Conservation (phyloP, 2,329 filamentous ascomycete genomes). For the Didymosphaeria variabile region DNA sequence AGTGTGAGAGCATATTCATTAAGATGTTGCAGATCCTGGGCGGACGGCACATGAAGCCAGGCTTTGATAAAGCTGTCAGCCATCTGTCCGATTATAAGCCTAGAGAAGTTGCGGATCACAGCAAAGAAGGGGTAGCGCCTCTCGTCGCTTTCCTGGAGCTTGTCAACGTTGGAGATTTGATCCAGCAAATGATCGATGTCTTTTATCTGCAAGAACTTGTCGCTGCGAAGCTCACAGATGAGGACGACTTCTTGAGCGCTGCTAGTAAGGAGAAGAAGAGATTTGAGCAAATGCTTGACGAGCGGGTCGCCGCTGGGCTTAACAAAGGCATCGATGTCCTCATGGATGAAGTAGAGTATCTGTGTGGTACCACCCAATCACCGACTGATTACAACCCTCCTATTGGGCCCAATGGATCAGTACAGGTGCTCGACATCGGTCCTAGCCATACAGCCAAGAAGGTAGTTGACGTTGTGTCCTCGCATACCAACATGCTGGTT, state of each 20-base stretch:
- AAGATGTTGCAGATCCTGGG: slow-evolving; percentile 84
- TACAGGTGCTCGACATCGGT: slow-evolving; percentile 66
- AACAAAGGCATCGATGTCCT: slow-evolving; percentile 98
- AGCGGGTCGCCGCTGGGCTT: slow-evolving; percentile 91
- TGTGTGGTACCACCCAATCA: slow-evolving; percentile 86
- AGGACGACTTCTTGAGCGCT: slow-evolving; percentile 93
- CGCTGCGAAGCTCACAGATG: slow-evolving; percentile 81
- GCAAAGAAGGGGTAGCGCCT: slow-evolving; percentile 80
- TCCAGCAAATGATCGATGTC: slow-evolving; percentile 98
- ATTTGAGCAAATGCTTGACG: slow-evolving; percentile 98
- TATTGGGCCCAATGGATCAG: slow-evolving; percentile 44
- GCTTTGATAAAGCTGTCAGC: slow-evolving; percentile 90
- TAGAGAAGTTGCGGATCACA: slow-evolving; percentile 77
- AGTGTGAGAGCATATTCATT: slow-evolving; percentile 91
- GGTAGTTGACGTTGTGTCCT: slow-evolving; percentile 84
- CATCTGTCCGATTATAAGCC: slow-evolving; percentile 94
- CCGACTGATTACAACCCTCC: slow-evolving; percentile 90
- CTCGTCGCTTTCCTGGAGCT: slow-evolving; percentile 96
- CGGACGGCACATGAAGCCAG: slow-evolving; percentile 85
- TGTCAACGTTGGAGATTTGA: slow-evolving; percentile 96
- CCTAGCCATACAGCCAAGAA: slow-evolving; percentile 81
- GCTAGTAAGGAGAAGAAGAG: slow-evolving; percentile 96
- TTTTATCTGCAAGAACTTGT: slow-evolving; percentile 97
- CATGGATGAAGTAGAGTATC: slow-evolving; percentile 97
- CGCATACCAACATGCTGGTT: slow-evolving; percentile 90